Evolutionary conservation across 495 filamentous ascomycete species (phyloP).

Genomic region (Penicillium tannophilum): DNA sequence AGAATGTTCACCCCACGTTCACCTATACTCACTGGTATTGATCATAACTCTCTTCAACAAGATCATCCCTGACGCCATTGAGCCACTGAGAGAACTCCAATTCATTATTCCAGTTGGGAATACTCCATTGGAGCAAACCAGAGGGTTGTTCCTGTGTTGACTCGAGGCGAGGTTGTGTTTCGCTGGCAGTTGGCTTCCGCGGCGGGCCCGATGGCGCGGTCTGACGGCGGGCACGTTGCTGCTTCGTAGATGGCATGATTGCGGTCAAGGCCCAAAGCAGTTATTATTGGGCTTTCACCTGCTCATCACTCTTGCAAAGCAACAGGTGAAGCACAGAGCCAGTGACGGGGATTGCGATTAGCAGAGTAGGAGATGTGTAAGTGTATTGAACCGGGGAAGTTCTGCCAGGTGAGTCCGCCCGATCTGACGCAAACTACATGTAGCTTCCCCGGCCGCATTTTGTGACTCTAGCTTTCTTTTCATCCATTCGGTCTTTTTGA

Average conservation of each 20-base stretch:
- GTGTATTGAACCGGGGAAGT: conserved; percentile 30
- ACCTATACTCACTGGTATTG: conserved; percentile 71
- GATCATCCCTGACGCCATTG: conserved; percentile 59
- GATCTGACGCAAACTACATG: conserved; percentile 33
- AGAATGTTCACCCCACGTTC: conserved; percentile 5
- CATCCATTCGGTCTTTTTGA: not conserved
- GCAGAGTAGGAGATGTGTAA: conserved; percentile 3
- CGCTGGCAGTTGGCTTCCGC: conserved; percentile 32
- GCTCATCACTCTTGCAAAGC: conserved; percentile 17
- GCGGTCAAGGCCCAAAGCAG: conserved; percentile 13
- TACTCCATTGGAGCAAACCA: conserved; percentile 8
- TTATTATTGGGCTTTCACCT: not conserved
- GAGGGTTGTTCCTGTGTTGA: conserved; percentile 24
- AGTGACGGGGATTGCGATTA: not conserved
- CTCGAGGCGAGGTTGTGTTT: conserved; percentile 27
- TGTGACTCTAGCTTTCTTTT: not conserved
- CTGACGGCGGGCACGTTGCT: conserved; percentile 44
- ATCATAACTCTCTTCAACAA: conserved; percentile 80
- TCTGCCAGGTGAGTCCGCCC: conserved; percentile 43
- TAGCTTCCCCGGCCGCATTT: conserved; percentile 23
- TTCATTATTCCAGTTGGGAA: conserved; percentile 43
- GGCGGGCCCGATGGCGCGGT: conserved; percentile 45
- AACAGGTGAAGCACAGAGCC: not conserved
- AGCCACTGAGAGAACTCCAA: conserved; percentile 66
- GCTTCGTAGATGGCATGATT: conserved; percentile 31